Base-by-base conservation (phyloP, 305 asterid species). In the Coffea humblotiana region DNA sequence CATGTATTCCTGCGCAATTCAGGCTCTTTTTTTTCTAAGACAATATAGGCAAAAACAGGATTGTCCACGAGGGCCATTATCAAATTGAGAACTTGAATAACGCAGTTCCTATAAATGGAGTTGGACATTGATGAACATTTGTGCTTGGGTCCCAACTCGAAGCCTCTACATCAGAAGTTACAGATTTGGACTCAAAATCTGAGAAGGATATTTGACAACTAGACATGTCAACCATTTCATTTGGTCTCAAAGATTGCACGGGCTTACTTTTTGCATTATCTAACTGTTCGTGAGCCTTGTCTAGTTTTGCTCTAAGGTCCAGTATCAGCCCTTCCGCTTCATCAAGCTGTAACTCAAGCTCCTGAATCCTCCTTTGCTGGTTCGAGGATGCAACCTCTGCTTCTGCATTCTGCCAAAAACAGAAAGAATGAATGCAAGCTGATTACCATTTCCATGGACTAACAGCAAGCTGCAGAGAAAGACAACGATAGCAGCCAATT, bases 301-400 rank as follows among this genome's bases (percentile, higher is more conserved):
- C 74, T 77, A 93, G 78, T 86, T 93, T 93, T 15, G 78, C 92
- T 72, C 96, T 85, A 43, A 91, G 97, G 84, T 90, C 93, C 69
- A 93, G 23, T 80, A 93, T 88, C 78, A 90, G 74, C 64, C 88
- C 91, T 89, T 93, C 98, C 25, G 97, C 93, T 92, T 92, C 98
- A 82, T 91, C 88, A 61, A 92, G 90, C 87, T 92, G 98, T 77
- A 86, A 83, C 79, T 92, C 97, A 71, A 93, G 90, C 88, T 86
- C 97, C 77, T 85, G 85, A 71, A 77, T 79, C 84, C 84, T 90
- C 70, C 77, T 82, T 77, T 83, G 88, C 72, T 86, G 90, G 79
- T 81, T 84, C 66, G 70, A 74, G 54, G 84, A 85, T 35, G 78
- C 43, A 32, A 70, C 70, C 84, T 88, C 93, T 29, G 89, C 90